These are phyloP conservation scores for Saccharomyces hybrid DNA, from an alignment of 1,139 yeast species.

Conservation along the genomic window DNA sequence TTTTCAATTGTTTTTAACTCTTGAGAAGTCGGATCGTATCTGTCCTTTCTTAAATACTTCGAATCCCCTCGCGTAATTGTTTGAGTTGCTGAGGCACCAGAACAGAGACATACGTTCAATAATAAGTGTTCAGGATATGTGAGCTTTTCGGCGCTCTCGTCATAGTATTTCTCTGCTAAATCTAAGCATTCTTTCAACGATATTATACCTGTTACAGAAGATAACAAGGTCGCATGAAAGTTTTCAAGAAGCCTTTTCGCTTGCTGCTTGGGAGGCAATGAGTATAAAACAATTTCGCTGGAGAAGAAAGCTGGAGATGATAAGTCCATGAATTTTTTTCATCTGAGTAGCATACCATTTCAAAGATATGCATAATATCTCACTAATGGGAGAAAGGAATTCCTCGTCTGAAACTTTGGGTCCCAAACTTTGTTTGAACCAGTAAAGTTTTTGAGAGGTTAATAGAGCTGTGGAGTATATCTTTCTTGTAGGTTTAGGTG, in stretches of 20 bases:
- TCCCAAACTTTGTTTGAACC: constrained; percentile 16
- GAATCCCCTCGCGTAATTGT: constrained; percentile 11
- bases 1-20: constrained; percentile 21
- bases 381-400: constrained; percentile 17
- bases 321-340: constrained; percentile 20
- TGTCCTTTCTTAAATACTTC: constrained; percentile 17
- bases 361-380: constrained; percentile 15
- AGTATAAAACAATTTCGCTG: constrained; percentile 11
- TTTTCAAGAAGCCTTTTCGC: constrained; percentile 19
- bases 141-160: constrained; percentile 10
- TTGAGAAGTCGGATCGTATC: constrained; percentile 15
- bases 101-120: constrained; percentile 20
- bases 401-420: constrained; percentile 8
- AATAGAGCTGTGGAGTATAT: constrained; percentile 18
- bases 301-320: constrained; percentile 17
- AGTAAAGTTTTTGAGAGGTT: constrained; percentile 19
- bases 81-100: constrained; percentile 19
- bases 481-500: constrained; percentile 12
- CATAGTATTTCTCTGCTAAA: constrained; percentile 18
- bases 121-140: constrained; percentile 24
- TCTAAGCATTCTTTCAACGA: constrained; percentile 14
- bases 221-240: constrained; percentile 14
- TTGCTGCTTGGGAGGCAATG: constrained; percentile 22
- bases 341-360: constrained; percentile 25
- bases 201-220: constrained; percentile 19